A percentile compares a stretch with the other conserved stretches of the same genome.
Conservation (phyloP, 140 eudicot genomes). For the Senecio squalidus region DNA sequence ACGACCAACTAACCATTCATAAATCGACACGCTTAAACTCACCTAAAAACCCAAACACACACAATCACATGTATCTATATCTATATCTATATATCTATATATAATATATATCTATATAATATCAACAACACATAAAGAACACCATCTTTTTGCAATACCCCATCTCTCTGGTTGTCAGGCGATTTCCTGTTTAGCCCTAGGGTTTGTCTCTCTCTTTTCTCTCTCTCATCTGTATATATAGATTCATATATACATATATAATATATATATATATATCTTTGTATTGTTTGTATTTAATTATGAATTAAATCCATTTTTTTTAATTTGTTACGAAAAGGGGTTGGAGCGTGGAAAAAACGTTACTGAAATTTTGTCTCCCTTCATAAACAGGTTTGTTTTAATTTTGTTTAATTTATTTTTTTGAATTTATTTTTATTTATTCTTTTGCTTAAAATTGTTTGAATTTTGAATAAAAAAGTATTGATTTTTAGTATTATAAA, state of each 20-base stretch:
- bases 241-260: background rate
- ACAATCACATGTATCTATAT: background rate
- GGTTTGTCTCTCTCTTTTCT: constrained; percentile 12
- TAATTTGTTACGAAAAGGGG: constrained; percentile 8
- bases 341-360: constrained; percentile 12
- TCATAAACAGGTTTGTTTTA: constrained; percentile 21
- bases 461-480: background rate
- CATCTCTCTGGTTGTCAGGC: constrained; percentile 27
- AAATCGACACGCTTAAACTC: background rate
- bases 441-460: background rate
- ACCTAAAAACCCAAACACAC: background rate
- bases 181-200: constrained; percentile 37
- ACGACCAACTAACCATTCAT: background rate
- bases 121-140: background rate
- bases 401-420: background rate
- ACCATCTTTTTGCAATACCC: constrained; percentile 7
- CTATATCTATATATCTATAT: background rate
- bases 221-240: background rate
- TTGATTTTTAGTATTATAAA: background rate
- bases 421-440: too few species aligned
- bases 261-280: background rate
- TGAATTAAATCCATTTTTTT: background rate
- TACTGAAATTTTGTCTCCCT: constrained; percentile 13
- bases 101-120: background rate
- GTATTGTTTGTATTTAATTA: background rate